Percentiles rank a stretch among this genome's conserved stretches.
These are phyloP conservation scores for Huntiella omanensis DNA, from an alignment of 2,329 filamentous ascomycete genomes.

Conservation along the genomic window DNA sequence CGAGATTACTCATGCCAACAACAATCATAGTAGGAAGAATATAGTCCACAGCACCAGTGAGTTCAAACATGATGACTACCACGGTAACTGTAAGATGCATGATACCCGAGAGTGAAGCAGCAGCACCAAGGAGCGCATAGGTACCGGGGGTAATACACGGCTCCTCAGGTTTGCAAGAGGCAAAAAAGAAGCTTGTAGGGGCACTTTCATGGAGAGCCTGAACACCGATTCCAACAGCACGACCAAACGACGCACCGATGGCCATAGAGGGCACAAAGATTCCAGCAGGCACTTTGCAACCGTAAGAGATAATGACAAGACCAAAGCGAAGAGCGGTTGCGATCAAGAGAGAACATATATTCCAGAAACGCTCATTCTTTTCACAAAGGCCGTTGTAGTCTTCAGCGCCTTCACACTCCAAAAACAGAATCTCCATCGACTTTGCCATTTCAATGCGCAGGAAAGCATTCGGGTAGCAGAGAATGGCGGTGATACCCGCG, in stretches of 20 bases:
- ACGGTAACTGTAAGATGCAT: slow-evolving; percentile 97
- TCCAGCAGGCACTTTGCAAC: slow-evolving; percentile 91
- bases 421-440: slow-evolving; percentile 95
- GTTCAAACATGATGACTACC: slow-evolving; percentile 98
- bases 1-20: slow-evolving; percentile 86
- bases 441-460: slow-evolving; percentile 96
- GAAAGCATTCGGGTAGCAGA: slow-evolving; percentile 97
- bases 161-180: slow-evolving; percentile 73
- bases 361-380: slow-evolving; percentile 51
- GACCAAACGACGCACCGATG: slow-evolving; percentile 81
- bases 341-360: slow-evolving; percentile 57
- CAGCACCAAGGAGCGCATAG: slow-evolving; percentile 88
- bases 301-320: slow-evolving; percentile 88
- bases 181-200: slow-evolving; percentile 68
- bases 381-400: slow-evolving; percentile 87
- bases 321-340: slow-evolving; percentile 68
- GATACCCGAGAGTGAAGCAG: slow-evolving; percentile 78
- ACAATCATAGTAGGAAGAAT: slow-evolving; percentile 98
- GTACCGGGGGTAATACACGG: slow-evolving; percentile 95
- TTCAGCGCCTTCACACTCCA: slow-evolving; percentile 76
- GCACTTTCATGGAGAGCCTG: slow-evolving; percentile 74
- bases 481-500: slow-evolving; percentile 63
- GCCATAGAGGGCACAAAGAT: slow-evolving; percentile 99
- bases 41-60: slow-evolving; percentile 92
- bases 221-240: slow-evolving; percentile 86